These are phyloP conservation scores for Rubus parviflorus DNA, from an alignment of 306 rosid species.

Conservation along the genomic window DNA sequence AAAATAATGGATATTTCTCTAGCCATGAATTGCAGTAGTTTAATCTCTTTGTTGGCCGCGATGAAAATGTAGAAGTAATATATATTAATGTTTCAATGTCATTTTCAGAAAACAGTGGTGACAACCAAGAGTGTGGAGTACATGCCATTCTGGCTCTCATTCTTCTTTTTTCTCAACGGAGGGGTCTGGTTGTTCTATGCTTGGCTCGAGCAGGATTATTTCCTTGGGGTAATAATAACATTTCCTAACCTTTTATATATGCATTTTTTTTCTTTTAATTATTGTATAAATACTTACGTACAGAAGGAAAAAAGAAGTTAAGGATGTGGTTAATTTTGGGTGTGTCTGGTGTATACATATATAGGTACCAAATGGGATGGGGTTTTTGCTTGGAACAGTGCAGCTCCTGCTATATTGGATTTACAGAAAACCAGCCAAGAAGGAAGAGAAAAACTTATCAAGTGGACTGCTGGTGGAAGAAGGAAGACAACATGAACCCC, in stretches of 20 bases:
- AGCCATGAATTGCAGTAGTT: neutral
- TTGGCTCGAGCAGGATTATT: constrained; percentile 44
- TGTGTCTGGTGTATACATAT: neutral
- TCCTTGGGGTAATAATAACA: constrained; percentile 50
- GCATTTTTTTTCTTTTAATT: neutral
- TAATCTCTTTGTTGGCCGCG: no score
- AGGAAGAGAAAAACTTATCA: neutral
- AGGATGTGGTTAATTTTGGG: neutral
- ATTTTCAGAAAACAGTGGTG: constrained; percentile 59
- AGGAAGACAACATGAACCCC: constrained; percentile 24
- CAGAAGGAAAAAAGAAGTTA: no score
- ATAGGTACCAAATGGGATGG: constrained; percentile 39
- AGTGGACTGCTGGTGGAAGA: constrained; percentile 17
- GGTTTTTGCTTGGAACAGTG: constrained; percentile 33
- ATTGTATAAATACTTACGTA: no score
- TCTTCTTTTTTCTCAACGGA: constrained; percentile 56
- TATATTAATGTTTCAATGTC: neutral
- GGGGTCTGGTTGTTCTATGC: constrained; percentile 63
- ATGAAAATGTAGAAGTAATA: neutral
- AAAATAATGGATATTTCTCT: neutral
- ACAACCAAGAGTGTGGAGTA: constrained; percentile 61
- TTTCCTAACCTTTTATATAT: neutral
- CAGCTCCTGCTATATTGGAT: constrained; percentile 34
- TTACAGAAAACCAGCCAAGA: constrained; percentile 19
- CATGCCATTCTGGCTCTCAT: constrained; percentile 64